Base-by-base conservation (phyloP, 768 basidiomycete genomes). In the Agrocybe praecox region DNA sequence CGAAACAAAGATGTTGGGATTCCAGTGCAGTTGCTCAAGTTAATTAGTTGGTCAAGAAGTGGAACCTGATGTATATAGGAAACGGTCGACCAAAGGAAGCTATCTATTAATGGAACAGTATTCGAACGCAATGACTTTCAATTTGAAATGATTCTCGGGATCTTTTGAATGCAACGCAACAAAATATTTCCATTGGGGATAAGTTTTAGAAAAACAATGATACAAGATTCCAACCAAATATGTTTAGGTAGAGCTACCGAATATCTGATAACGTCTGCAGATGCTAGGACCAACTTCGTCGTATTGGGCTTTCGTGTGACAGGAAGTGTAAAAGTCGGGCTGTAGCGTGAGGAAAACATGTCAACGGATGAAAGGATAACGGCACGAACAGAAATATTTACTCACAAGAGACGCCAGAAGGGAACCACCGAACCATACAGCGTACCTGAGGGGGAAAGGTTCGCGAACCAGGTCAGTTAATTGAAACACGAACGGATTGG, bases 391-490 rank as follows among this genome's bases (percentile, higher is more conserved):
- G 44, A 8, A 36, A 46, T 23, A 18, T 40, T 24, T 11, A 78
- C 87, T 73, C 62, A 96, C 94, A 64, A 96, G 80, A 51, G 94
- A 95, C 6, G 96, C 97, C 59, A 98, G 82, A 33, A 98, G 81
- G 7, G 92, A 95, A 23, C 97, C 97, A 65, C 97, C 97, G 66
- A 92, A 98, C 97, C 97, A 99, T 26, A 98, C 97, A 18, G 97
- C 97, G 60, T 93, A 90, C 60, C 89, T 90, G 44, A 46, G 46
- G 46, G 49, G 46, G 49, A 44, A 33, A 55, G 46, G 42, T 47
- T 50, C 49, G 53, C 52, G 59, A 56, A 57, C 53, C 59, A 56
- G 47, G 50, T 43, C 67, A 46, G 66, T 23, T 21, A 18, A 52
- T 22, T 21, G 7, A 14, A 23, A 32, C 22, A 18, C 6, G 45